phyloP scores from a whole-genome alignment of 306 rosid genomes.

The Biancaea sappan region DNA sequence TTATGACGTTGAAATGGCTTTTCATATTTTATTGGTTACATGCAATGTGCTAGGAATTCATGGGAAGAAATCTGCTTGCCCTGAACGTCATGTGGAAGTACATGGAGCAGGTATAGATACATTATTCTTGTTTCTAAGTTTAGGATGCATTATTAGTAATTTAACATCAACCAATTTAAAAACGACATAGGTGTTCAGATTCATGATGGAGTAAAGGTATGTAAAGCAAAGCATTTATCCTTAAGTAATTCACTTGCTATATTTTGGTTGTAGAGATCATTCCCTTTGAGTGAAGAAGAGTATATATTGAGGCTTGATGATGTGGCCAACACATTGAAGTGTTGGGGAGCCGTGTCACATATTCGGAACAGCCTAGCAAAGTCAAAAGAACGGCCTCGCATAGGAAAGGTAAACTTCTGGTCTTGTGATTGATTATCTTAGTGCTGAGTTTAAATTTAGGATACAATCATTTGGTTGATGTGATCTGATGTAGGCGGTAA shows the following conservation, averaged over 20 bases:
- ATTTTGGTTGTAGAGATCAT: conserved; percentile 66
- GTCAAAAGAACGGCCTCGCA: conserved; percentile 87
- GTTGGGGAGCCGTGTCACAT: conserved; percentile 99
- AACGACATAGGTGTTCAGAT: not conserved
- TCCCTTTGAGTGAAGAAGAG: conserved; percentile 96
- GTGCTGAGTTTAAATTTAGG: not conserved
- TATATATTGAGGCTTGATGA: conserved; percentile 92
- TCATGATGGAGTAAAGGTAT: not conserved
- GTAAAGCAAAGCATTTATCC: not conserved
- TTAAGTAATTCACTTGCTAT: not conserved
- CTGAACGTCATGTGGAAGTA: conserved; percentile 99
- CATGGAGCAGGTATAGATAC: conserved; percentile 80
- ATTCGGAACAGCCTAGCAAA: conserved; percentile 84
- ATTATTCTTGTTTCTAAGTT: not conserved
- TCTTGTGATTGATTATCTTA: not conserved
- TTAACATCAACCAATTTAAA: not conserved
- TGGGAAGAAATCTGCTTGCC: conserved; percentile 95
- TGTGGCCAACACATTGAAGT: conserved; percentile 82
- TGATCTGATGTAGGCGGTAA: conserved; percentile 75
- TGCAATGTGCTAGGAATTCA: conserved; percentile 69
- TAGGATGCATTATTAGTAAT: not conserved
- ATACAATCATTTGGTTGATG: conserved; percentile 6
- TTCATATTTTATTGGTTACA: conserved; percentile 20
- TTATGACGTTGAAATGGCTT: conserved; percentile 2
- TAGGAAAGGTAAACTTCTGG: conserved; percentile 73